phyloP scores from a whole-genome alignment of 306 rosid species.

The Glycine soja region DNA sequence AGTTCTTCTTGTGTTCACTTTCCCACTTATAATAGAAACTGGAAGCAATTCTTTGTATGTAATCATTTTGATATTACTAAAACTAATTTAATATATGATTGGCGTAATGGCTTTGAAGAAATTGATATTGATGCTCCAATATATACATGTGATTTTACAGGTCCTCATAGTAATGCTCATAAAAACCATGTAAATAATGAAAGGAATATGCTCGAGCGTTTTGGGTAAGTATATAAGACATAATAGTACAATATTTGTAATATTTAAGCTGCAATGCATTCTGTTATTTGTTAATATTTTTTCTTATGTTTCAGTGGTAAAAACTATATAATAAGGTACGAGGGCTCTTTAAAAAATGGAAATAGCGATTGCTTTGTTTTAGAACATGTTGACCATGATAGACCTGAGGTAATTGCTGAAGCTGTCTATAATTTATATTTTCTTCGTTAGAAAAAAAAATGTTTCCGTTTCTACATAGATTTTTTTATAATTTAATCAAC shows the following conservation, averaged over 20 bases:
- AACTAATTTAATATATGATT: constrained; percentile 4
- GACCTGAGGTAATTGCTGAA: constrained; percentile 80
- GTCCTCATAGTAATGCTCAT: constrained; percentile 72
- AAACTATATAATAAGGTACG: constrained; percentile 65
- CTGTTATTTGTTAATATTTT: not conserved
- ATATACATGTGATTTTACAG: constrained; percentile 53
- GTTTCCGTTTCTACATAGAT: not conserved
- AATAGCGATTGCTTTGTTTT: constrained; percentile 69
- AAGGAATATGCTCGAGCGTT: constrained; percentile 73
- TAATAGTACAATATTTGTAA: not conserved
- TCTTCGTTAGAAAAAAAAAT: constrained; percentile 6
- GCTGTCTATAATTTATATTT: constrained; percentile 1
- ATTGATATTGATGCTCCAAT: constrained; percentile 29
- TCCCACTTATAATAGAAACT: constrained; percentile 16
- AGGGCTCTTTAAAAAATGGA: constrained; percentile 60
- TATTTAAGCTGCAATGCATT: constrained; percentile 6
- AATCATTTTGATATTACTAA: constrained; percentile 9
- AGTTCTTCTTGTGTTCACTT: constrained; percentile 12
- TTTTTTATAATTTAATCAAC: not conserved
- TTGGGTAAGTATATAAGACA: constrained; percentile 62
- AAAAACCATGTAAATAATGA: constrained; percentile 68
- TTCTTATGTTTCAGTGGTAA: constrained; percentile 63
- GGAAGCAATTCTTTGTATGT: not conserved
- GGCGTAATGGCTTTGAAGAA: not conserved
- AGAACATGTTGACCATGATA: constrained; percentile 86